phyloP scores from a whole-genome alignment of 2,329 filamentous ascomycete species.

The Fusarium abutilonis region DNA sequence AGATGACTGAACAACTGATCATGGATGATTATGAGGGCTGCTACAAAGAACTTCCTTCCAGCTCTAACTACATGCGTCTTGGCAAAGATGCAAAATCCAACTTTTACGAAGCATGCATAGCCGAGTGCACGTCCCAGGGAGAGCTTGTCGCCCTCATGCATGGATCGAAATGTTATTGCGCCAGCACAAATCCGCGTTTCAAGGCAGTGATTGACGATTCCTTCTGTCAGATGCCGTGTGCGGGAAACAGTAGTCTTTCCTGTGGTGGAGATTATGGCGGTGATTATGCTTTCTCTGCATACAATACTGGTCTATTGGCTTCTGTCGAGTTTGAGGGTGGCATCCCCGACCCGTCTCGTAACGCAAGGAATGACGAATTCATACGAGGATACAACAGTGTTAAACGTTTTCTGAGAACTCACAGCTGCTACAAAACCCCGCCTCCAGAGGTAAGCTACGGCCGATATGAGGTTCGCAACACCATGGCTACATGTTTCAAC shows the following conservation, averaged over 20 bases:
- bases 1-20: background rate
- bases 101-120: background rate
- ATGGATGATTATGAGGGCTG: background rate
- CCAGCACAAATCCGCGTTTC: background rate
- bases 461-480: background rate
- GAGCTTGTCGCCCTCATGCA: background rate
- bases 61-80: background rate
- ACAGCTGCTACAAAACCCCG: conserved; percentile 7
- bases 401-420: background rate
- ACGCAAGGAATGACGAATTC: background rate
- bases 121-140: background rate
- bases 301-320: background rate
- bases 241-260: background rate
- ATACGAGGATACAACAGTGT: background rate
- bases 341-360: too few relatives aligned
- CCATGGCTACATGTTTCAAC: background rate
- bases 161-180: background rate
- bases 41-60: background rate
- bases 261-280: background rate
- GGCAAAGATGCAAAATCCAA: rapidly evolving
- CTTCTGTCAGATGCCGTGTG: background rate
- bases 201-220: rapidly evolving
- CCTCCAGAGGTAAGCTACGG: background rate
- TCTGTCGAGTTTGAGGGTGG: background rate
- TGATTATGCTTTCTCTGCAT: background rate